Base-by-base conservation (phyloP, 2,329 filamentous ascomycete genomes). In the Fusarium subtropicale region DNA sequence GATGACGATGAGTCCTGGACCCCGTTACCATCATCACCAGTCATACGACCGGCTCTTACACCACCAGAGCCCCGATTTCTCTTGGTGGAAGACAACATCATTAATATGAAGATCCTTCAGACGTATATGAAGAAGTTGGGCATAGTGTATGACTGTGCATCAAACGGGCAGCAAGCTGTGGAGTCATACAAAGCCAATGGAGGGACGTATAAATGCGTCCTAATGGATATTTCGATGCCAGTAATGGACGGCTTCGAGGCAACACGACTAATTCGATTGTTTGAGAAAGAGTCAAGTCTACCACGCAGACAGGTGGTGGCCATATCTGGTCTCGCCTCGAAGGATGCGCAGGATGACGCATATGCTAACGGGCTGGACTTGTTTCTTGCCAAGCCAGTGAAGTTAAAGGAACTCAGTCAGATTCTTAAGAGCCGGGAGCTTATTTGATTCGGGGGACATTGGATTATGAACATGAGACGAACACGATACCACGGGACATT, bases 141-240 rank as follows among this genome's bases (percentile, higher is more conserved):
- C 1, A 64, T 67, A 0, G 46, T 60, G 1, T 77, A 75, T 44
- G 71, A 75, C 18, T 75, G 73, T 3, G 79, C 77, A 6, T 70
- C 59, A 15, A 76, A 81, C 55, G 80, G 80, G 0, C 64, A 76
- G 12, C 72, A 79, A 47, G 79, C 79, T 0, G 39, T 81, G 8
- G 72, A 79, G n/a, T 68, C 68, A 3, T 81, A 75, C 53, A 66
- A 53, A 26, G 45, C 66, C 2, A 56, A 66, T 7, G 65, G 70
- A 0, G 66, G 67, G 1, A 45, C 69, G 4, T 80, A 74, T 39
- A 66, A 59, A 22, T 79, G 76, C 52, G 72, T 83, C 2, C 66
- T 83, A 10, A 83, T 81, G 72, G 87, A 88, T 62, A 83, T 88
- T 7, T 86, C 82, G 56, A 88, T 89, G 87, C 87, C 87, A 1